phyloP scores from a whole-genome alignment of 208 protist species.

The Trypanosoma caninum region DNA sequence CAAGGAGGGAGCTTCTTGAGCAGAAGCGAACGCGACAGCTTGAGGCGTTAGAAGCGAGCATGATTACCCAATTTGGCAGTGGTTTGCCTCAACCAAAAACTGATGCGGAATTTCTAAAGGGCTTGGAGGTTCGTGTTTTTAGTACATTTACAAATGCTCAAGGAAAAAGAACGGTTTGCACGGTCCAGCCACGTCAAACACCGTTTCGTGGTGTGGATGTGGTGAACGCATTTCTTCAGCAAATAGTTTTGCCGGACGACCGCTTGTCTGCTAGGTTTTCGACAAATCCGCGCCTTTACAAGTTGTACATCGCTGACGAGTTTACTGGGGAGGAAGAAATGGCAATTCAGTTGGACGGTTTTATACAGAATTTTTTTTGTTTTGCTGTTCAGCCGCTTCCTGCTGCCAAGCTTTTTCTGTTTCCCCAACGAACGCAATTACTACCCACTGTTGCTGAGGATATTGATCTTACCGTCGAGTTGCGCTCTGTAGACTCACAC shows the following conservation, averaged over 20 bases:
- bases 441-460: constrained; percentile 60
- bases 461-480: constrained; percentile 65
- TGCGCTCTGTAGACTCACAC: constrained; percentile 52
- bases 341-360: constrained; percentile 63
- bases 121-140: constrained; percentile 64
- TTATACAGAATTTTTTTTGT: constrained; percentile 68
- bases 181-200: constrained; percentile 42
- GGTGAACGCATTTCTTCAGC: constrained; percentile 68
- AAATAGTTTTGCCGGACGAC: constrained; percentile 54
- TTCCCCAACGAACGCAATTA: constrained; percentile 62
- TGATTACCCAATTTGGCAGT: not conserved
- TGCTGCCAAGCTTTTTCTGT: constrained; percentile 69
- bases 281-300: constrained; percentile 75
- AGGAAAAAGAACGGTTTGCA: constrained; percentile 48
- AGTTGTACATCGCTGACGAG: constrained; percentile 87
- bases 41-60: constrained; percentile 16
- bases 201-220: constrained; percentile 74
- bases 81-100: constrained; percentile 2
- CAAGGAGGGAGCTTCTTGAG: constrained; percentile 38
- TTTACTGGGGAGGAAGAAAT: constrained; percentile 86
- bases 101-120: constrained; percentile 17
- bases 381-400: constrained; percentile 75
- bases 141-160: constrained; percentile 67
- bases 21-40: constrained; percentile 18
- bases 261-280: constrained; percentile 54